Percentiles rank a stretch among this genome's conserved stretches.
phyloP scores from a whole-genome alignment of 1,284 basidiomycete species.

The Sphaerobolus stellatus region DNA sequence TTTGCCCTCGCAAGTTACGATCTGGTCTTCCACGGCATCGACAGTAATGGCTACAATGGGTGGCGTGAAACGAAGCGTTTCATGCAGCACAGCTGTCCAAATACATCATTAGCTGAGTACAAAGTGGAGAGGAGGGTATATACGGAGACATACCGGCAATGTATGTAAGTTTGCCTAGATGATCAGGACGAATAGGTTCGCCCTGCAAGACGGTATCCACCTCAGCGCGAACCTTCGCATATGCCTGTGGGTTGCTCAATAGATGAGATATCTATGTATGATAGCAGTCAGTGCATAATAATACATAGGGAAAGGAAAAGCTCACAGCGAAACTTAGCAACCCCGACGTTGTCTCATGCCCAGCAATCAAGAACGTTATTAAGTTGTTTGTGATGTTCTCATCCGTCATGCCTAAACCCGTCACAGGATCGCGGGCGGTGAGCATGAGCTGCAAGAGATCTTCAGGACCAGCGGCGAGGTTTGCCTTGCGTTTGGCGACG shows the following conservation, averaged over 20 bases:
- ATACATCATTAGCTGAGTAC: too few relatives aligned
- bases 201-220: slow-evolving; percentile 45
- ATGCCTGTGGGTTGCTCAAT: slow-evolving; percentile 43
- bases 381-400: slow-evolving; percentile 48
- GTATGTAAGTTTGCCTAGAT: slow-evolving; percentile 46
- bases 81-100: slow-evolving; percentile 44
- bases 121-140: too few relatives aligned
- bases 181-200: slow-evolving; percentile 36
- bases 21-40: slow-evolving; percentile 36
- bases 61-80: slow-evolving; percentile 46
- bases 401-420: slow-evolving; percentile 44
- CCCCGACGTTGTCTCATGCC: slow-evolving; percentile 51
- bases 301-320: background rate
- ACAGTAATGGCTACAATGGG: slow-evolving; percentile 40
- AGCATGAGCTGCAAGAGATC: slow-evolving; percentile 51
- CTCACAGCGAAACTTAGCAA: slow-evolving; percentile 35
- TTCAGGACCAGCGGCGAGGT: slow-evolving; percentile 40
- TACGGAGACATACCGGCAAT: slow-evolving; percentile 37
- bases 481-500: slow-evolving; percentile 37
- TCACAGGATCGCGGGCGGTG: slow-evolving; percentile 45
- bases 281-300: too few relatives aligned
- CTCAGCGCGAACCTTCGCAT: slow-evolving; percentile 46
- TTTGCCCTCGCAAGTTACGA: slow-evolving; percentile 29
- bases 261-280: slow-evolving; percentile 38
- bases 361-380: slow-evolving; percentile 56